These are phyloP conservation scores for Endocladia muricata DNA, from an alignment of 31 red algal species.

Conservation along the genomic window DNA sequence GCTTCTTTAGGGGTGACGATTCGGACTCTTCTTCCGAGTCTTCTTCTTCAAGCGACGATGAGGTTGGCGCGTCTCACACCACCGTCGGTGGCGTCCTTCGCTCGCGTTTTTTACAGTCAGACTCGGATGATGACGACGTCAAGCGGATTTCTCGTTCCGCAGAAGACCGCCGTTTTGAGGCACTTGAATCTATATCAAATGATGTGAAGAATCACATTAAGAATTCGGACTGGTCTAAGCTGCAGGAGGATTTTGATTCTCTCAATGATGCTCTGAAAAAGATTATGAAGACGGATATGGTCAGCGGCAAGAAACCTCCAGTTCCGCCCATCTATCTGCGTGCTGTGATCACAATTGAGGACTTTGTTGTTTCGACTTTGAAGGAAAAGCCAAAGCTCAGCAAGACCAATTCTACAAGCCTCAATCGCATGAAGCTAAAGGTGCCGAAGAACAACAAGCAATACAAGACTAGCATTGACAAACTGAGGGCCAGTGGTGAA, in stretches of 20 bases:
- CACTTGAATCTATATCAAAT: conserved; percentile 50
- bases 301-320: conserved; percentile 53
- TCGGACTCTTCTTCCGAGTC: conserved; percentile 55
- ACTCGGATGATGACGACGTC: conserved; percentile 92
- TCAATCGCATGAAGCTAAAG: conserved; percentile 91
- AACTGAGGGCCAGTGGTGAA: conserved; percentile 67
- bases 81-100: conserved; percentile 47
- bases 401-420: conserved; percentile 97
- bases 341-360: conserved; percentile 88
- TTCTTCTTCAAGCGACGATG: conserved; percentile 46
- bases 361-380: conserved; percentile 58
- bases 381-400: conserved; percentile 93
- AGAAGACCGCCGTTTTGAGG: conserved; percentile 82
- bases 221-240: conserved; percentile 86
- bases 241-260: conserved; percentile 85
- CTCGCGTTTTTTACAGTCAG: conserved; percentile 78
- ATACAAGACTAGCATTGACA: conserved; percentile 69
- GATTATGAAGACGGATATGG: conserved; percentile 76
- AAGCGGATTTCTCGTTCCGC: conserved; percentile 74
- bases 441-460: conserved; percentile 81
- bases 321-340: conserved; percentile 79
- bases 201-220: conserved; percentile 90
- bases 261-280: conserved; percentile 83
- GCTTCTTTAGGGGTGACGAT: conserved; percentile 61
- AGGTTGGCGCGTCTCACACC: conserved; percentile 28